Conservation (phyloP, 306 rosid species). For the Dalbergia oliveri region DNA sequence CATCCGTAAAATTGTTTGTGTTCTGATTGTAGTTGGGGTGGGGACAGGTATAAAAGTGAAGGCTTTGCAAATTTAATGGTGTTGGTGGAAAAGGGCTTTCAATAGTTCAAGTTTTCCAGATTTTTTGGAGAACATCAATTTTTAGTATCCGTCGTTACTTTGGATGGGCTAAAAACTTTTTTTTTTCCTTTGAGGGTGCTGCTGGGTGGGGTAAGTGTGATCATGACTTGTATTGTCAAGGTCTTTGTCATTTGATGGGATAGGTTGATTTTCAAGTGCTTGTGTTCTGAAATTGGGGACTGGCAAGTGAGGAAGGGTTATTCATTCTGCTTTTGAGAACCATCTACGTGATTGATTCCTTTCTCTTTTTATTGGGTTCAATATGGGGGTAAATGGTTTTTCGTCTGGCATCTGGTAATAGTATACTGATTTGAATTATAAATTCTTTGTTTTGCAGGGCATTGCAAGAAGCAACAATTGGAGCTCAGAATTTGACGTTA, state of each 20-base stretch:
- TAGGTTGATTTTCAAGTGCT: not conserved
- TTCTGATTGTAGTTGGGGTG: not conserved
- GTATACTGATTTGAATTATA: slow-evolving; percentile 36
- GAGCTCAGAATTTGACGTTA: slow-evolving; percentile 79
- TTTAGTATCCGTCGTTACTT: not conserved
- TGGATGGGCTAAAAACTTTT: not conserved
- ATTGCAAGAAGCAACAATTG: slow-evolving; percentile 56
- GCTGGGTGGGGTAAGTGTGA: slow-evolving; percentile 16
- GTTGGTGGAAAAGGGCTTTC: slow-evolving; percentile 29
- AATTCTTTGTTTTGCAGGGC: slow-evolving; percentile 62
- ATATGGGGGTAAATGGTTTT: not conserved
- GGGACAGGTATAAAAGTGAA: not conserved
- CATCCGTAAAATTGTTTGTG: slow-evolving; percentile 30
- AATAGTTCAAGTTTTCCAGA: slow-evolving; percentile 13
- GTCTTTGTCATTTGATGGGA: slow-evolving; percentile 16
- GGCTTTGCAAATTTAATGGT: slow-evolving; percentile 10
- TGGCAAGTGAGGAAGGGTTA: slow-evolving; percentile 15
- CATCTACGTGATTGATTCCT: not conserved
- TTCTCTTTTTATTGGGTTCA: not conserved
- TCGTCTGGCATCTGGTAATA: not conserved
- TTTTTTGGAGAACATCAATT: slow-evolving; percentile 9
- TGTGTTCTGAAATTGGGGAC: slow-evolving; percentile 18
- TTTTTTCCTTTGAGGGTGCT: not conserved
- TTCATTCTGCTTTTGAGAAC: not conserved
- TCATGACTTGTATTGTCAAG: slow-evolving; percentile 3